Conservation (phyloP, 169 alveolate genomes). For the Cryptosporidium baileyi region DNA sequence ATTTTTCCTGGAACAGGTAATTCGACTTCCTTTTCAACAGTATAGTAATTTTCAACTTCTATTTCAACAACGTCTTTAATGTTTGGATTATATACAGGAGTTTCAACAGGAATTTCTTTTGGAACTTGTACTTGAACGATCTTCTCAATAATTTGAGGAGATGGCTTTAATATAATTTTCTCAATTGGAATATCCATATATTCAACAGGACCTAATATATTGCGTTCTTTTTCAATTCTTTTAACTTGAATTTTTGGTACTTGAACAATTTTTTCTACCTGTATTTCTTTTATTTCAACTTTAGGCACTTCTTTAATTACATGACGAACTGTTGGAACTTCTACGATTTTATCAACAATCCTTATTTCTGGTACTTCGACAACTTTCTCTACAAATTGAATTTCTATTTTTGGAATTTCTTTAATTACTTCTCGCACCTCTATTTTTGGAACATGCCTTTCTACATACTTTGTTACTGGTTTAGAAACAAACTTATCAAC, state of each 20-base stretch:
- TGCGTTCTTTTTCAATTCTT: conserved; percentile 36
- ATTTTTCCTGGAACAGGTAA: conserved; percentile 57
- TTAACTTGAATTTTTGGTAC: conserved; percentile 57
- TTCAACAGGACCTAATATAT: conserved; percentile 50
- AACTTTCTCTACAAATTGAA: conserved; percentile 62
- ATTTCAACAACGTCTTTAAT: conserved; percentile 44
- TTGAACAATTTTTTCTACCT: conserved; percentile 54
- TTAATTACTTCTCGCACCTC: conserved; percentile 52
- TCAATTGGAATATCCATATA: conserved; percentile 64
- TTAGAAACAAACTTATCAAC: conserved; percentile 63
- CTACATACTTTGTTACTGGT: conserved; percentile 59
- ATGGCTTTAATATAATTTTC: conserved; percentile 47
- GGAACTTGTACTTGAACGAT: conserved; percentile 65
- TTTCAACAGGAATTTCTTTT: conserved; percentile 26
- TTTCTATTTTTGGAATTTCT: conserved; percentile 57
- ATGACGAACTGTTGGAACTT: conserved; percentile 55
- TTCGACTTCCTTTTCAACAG: conserved; percentile 59
- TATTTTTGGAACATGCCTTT: conserved; percentile 53
- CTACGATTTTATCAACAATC: conserved; percentile 66
- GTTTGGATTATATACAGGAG: conserved; percentile 53
- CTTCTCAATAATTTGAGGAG: conserved; percentile 57
- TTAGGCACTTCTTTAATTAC: conserved; percentile 62
- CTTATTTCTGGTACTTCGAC: conserved; percentile 67
- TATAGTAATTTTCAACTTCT: conserved; percentile 27
- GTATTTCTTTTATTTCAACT: conserved; percentile 47